Evolutionary conservation across 2,329 filamentous ascomycete genomes (phyloP), one percentile per base, ranked within the genome.

Genomic region (Colletotrichum lindemuthianum): DNA sequence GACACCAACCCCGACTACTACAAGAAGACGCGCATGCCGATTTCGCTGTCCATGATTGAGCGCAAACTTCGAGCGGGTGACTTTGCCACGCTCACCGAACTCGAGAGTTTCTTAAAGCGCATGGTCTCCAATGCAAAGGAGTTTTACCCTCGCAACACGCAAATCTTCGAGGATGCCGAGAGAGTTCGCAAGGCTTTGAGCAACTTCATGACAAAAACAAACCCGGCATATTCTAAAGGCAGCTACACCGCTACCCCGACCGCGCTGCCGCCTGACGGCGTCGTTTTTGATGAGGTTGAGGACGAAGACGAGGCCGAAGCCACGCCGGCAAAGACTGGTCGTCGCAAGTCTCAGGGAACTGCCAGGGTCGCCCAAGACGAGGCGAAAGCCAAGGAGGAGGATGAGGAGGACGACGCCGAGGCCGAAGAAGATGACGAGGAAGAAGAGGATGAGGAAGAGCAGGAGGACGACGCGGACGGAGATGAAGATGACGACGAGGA

Each of bases 61-160:
- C 82, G 83, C 49, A 95, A 92, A 76, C 82, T 97, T 54, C 84
- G 87, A 56, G 83, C 86, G 53, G 81, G 86, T 70, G 85, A 89
- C 68, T 96, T 97, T 73, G 75, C 84, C 12, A 90, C 80, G 55
- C 82, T 97, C 52, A 88, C 92, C 6, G 84, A 90, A 53, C 81
- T 97, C 11, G 93, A 97, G 76, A 90, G 91, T 72, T 94, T 94
- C 74, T 86, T 95, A 73, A 96, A 96, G 81, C 89, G 93, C 68
- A 91, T 97, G 84, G 90, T 97, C 59, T 85, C 88, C 68, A 97
- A 97, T 73, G 92, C 92, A 40, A 97, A 97, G 76, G 89, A 92
- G 58, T 96, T 88, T 78, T 95, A 95, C 72, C 84, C 89, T 65
- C 90, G 90, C 70, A 86, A 85, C 47, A 92, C 92, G 0, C 80